Evolutionary conservation across 805 yeast species (phyloP), one percentile per base, ranked within the genome.

Genomic region (Metschnikowia matae): DNA sequence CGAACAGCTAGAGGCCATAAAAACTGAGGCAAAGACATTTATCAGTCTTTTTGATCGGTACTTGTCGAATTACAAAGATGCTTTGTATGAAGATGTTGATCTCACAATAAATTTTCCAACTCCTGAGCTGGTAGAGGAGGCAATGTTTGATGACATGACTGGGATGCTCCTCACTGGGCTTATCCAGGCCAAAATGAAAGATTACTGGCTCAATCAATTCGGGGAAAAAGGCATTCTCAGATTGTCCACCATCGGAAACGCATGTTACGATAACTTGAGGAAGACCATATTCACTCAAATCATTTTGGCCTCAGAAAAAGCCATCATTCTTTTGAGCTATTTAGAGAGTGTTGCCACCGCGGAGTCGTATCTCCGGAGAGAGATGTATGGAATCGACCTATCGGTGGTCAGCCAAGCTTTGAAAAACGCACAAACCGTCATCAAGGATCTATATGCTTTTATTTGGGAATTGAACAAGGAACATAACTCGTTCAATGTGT

Each of bases 211-310:
- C 20, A 83, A 84, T 56, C 80, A 82, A 44, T 68, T 86, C 33
- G 90, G 88, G 0, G 89, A 84, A 53, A 69, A 86, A 53, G 87
- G 87, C 29, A 62, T 80, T 17, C 80, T 78, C 53, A 71, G 80
- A 55, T 79, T 89, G 79, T 66, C 68, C 2, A 75, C 73, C 47
- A 46, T 75, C 15, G 84, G 86, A 0, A 74, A 72, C 34, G 64
- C 72, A 1, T 69, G 77, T 13, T 84, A 78, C 58, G 85, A 83
- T 40, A 67, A 68, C 41, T 65, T 78, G 0, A 66, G 82, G 48
- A 77, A 80, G 49, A 63, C 70, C 0, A 55, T 81, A 1, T 77
- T 79, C 49, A 70, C 79, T 39, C 75, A 77, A 37, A 51, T 83
- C 18, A 69, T 84, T 6, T 82, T 85, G 3, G 73, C 83, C 0